Evolutionary conservation across 2,329 filamentous ascomycete genomes (phyloP), one percentile per base, ranked within the genome.

Genomic region (Aspergillus eucalypticola): DNA sequence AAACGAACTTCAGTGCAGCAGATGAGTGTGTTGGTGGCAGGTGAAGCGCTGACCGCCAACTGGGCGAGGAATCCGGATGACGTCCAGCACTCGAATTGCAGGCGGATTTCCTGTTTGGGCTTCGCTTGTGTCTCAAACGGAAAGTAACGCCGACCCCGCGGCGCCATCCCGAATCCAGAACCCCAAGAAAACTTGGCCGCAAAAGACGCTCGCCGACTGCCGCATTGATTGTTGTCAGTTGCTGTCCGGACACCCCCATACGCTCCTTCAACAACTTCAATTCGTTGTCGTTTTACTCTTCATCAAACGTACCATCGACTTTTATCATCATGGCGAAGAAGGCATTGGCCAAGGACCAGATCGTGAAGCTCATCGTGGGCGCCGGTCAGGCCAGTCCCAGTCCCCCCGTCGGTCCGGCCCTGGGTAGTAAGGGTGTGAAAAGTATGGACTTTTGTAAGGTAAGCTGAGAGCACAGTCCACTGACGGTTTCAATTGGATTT

Each of bases 361-460:
- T 98, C 61, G 93, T 99, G 76, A 99, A 98, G 82, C 86, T 99
- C 77, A 96, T 99, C 68, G 95, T 99, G 63, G 95, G 94, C 71
- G 95, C 95, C 59, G 95, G 95, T 25, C 92, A 97, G 78, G 95
- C 95, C 61, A 94, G 89, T 71, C 95, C 95, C 29, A 96, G 92
- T 79, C 95, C 95, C 35, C 95, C 95, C 4, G 93, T 99, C 71
- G 95, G 95, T 83, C 95, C 95, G 60, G 95, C 95, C 56, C 85
- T 99, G 66, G 95, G 95, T 80, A 94, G 89, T 77, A 98, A 97
- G 83, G 95, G 95, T 83, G 90, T 99, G 64, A 99, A 99, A 83
- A 96, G 91, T 60, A 99, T 99, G 89, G 95, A 99, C 80, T 99
- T 98, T 77, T 98, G 95, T 87, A 98, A 98, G 85, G 94, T 96